phyloP scores from a whole-genome alignment of 805 yeast genomes.

The Candida silvicultrix region DNA sequence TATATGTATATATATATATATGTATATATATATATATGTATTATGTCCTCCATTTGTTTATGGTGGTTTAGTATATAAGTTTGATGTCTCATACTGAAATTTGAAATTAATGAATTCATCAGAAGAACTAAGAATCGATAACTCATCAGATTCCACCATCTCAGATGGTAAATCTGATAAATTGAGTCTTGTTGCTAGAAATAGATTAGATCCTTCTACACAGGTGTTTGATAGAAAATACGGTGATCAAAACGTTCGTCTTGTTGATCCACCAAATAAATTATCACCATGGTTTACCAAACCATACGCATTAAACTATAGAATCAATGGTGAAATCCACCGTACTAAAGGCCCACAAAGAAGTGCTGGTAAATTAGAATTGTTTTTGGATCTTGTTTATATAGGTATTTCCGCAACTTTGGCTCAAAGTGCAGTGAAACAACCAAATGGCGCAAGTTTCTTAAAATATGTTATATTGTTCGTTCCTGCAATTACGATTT shows the following conservation, averaged over 20 bases:
- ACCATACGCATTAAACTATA: slow-evolving; percentile 58
- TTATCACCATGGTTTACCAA: slow-evolving; percentile 31
- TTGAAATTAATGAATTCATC: background rate
- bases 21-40: too few relatives aligned
- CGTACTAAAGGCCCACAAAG: slow-evolving; percentile 49
- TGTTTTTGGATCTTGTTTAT: slow-evolving; percentile 56
- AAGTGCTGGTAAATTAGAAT: slow-evolving; percentile 44
- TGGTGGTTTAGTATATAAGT: too few relatives aligned
- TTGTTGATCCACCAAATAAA: slow-evolving; percentile 34
- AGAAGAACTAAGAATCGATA: background rate
- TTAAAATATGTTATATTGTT: slow-evolving; percentile 44
- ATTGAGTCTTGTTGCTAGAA: background rate
- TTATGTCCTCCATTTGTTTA: too few relatives aligned
- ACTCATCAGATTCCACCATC: background rate
- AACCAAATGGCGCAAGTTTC: slow-evolving; percentile 41
- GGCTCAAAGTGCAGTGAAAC: slow-evolving; percentile 46
- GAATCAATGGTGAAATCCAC: slow-evolving; percentile 47
- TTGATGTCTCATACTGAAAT: too few relatives aligned
- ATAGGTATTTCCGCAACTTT: slow-evolving; percentile 59
- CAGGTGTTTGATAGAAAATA: slow-evolving; percentile 38
- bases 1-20: too few relatives aligned
- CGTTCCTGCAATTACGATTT: slow-evolving; percentile 54
- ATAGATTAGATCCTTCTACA: slow-evolving; percentile 6
- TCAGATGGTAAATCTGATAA: background rate
- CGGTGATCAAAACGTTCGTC: slow-evolving; percentile 41